These are phyloP conservation scores for Saccharomycopsis capsularis DNA, from an alignment of 805 yeast species.

Conservation along the genomic window DNA sequence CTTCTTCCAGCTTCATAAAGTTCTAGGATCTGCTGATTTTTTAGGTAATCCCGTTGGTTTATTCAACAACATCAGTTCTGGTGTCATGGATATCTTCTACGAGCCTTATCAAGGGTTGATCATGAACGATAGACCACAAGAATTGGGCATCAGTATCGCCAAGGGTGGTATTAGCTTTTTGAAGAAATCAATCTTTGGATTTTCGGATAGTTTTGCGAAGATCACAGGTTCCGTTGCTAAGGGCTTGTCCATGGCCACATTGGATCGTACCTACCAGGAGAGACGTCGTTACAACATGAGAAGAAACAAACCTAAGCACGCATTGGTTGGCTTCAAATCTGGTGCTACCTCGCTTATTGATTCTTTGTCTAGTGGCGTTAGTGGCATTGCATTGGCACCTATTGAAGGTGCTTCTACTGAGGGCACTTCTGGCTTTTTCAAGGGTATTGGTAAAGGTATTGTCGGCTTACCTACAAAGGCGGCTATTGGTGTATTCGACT, in stretches of 20 bases:
- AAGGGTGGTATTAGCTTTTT: constrained; percentile 93
- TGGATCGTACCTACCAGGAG: constrained; percentile 81
- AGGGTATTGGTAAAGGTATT: constrained; percentile 91
- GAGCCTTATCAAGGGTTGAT: constrained; percentile 96
- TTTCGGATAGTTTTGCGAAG: constrained; percentile 88
- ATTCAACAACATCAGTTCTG: constrained; percentile 87
- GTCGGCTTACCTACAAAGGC: constrained; percentile 95
- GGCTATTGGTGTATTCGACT: constrained; percentile 88
- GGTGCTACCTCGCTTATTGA: constrained; percentile 89
- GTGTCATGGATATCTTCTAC: constrained; percentile 92
- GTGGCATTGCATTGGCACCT: constrained; percentile 89
- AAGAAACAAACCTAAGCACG: constrained; percentile 77
- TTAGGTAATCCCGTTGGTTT: constrained; percentile 96
- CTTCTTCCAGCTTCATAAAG: constrained; percentile 84
- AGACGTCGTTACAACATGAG: constrained; percentile 66
- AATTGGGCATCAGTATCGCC: constrained; percentile 89
- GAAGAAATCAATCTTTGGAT: constrained; percentile 90
- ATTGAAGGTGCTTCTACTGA: constrained; percentile 81
- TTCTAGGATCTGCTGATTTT: constrained; percentile 93
- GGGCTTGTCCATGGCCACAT: constrained; percentile 84
- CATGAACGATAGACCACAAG: constrained; percentile 92
- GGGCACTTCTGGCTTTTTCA: constrained; percentile 88
- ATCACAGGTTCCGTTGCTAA: constrained; percentile 92
- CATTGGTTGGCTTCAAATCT: constrained; percentile 70
- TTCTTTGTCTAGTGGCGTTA: constrained; percentile 78